Percentiles rank a stretch among this genome's conserved stretches.
These are phyloP conservation scores for Paecilomyces niveus DNA, from an alignment of 2,329 filamentous ascomycete species.

Conservation along the genomic window DNA sequence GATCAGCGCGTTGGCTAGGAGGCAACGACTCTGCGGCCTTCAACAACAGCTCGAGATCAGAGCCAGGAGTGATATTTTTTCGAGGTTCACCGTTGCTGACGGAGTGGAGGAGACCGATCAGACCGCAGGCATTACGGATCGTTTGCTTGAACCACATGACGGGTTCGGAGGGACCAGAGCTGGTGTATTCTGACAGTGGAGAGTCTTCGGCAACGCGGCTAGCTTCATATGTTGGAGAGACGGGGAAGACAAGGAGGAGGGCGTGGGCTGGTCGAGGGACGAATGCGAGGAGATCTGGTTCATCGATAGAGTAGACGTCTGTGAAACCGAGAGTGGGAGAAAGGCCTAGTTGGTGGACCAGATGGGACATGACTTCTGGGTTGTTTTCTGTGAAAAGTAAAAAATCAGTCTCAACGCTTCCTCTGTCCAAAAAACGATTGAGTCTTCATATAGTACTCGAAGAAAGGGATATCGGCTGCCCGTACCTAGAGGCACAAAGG, in stretches of 20 bases:
- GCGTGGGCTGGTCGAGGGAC: slow-evolving; percentile 83
- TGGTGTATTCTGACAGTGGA: slow-evolving; percentile 55
- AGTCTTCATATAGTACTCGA: background rate
- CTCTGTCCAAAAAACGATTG: background rate
- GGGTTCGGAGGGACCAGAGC: slow-evolving; percentile 61
- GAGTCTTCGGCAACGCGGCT: slow-evolving; percentile 69
- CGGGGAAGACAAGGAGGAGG: slow-evolving; percentile 85
- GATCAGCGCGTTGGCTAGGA: slow-evolving; percentile 58
- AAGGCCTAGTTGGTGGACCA: slow-evolving; percentile 78
- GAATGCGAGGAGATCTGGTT: slow-evolving; percentile 75
- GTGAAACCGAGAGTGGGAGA: slow-evolving; percentile 70
- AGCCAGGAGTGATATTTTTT: slow-evolving; percentile 50
- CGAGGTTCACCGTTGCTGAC: slow-evolving; percentile 68
- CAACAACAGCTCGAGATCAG: slow-evolving; percentile 51
- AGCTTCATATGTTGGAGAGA: slow-evolving; percentile 70
- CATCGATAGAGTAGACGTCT: slow-evolving; percentile 87
- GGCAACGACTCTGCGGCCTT: slow-evolving; percentile 61
- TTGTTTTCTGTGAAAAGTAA: slow-evolving; percentile 55
- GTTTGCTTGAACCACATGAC: slow-evolving; percentile 95
- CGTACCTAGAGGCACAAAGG: slow-evolving; percentile 43
- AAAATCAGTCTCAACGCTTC: background rate
- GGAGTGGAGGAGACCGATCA: slow-evolving; percentile 82
- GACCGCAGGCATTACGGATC: slow-evolving; percentile 84
- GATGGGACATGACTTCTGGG: slow-evolving; percentile 77
- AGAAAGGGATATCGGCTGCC: background rate